Evolutionary conservation across 1,284 basidiomycete species (phyloP).

Genomic region (Cutaneotrichosporon sp.): DNA sequence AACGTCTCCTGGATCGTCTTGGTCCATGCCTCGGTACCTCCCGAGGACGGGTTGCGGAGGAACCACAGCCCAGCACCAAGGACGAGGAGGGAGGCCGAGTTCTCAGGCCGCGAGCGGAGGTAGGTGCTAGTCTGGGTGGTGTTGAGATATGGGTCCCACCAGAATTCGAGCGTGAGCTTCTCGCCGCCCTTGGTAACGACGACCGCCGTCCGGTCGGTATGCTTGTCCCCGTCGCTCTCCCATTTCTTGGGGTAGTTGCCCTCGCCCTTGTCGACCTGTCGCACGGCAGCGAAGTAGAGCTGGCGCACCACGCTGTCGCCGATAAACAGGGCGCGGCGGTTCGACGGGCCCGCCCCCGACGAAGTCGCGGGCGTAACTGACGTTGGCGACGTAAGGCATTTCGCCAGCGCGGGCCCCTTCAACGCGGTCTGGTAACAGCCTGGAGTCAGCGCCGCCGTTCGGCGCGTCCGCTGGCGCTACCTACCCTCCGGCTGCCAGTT

Average conservation of each 20-base stretch:
- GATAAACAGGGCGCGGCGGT: constrained; percentile 60
- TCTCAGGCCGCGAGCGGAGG: constrained; percentile 31
- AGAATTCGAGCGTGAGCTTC: constrained; percentile 58
- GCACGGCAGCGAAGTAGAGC: constrained; percentile 69
- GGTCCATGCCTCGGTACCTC: constrained; percentile 72
- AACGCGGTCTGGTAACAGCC: constrained; percentile 30
- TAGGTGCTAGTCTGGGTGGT: constrained; percentile 54
- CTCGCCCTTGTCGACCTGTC: constrained; percentile 45
- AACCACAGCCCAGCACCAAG: constrained; percentile 84
- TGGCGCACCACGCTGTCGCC: constrained; percentile 80
- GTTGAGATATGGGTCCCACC: constrained; percentile 71
- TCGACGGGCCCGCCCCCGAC: background rate
- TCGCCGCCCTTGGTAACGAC: constrained; percentile 17
- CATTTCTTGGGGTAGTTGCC: constrained; percentile 24
- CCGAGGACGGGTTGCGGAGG: constrained; percentile 65
- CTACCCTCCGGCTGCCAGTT: constrained; percentile 82
- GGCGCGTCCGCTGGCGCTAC: constrained; percentile 24
- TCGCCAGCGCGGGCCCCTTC: constrained; percentile 15
- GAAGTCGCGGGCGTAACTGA: background rate
- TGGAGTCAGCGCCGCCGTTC: constrained; percentile 12
- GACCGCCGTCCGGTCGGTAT: constrained; percentile 56
- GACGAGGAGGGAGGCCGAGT: constrained; percentile 62
- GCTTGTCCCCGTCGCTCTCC: constrained; percentile 56
- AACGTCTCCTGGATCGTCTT: constrained; percentile 63
- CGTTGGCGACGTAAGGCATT: constrained; percentile 28